Percentiles rank a stretch among this genome's conserved stretches.
Evolutionary conservation across 1,139 yeast genomes (phyloP).

Genomic region (Komagataea norvegica): DNA sequence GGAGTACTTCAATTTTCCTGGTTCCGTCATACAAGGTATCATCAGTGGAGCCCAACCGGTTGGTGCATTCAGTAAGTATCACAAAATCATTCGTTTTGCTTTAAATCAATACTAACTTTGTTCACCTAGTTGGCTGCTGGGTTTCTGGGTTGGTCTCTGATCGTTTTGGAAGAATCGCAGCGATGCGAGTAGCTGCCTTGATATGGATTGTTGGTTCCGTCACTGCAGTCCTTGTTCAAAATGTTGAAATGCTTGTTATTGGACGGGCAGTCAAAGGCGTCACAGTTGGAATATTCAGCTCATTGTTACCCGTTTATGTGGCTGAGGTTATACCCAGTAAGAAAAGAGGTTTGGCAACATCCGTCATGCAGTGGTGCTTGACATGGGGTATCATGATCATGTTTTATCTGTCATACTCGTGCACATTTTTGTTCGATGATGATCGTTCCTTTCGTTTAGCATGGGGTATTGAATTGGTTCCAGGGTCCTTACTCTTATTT

Average conservation of each 20-base stretch:
- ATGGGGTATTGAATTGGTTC: slow-evolving; percentile 64
- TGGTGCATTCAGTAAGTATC: slow-evolving; percentile 32
- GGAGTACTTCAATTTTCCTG: slow-evolving; percentile 41
- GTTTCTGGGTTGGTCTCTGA: slow-evolving; percentile 28
- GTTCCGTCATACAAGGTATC: slow-evolving; percentile 35
- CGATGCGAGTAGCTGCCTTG: slow-evolving; percentile 26
- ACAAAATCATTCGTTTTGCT: slow-evolving; percentile 1
- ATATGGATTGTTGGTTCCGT: slow-evolving; percentile 33
- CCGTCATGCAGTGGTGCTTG: slow-evolving; percentile 62
- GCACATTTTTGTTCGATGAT: slow-evolving; percentile 44
- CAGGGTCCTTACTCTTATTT: slow-evolving; percentile 49
- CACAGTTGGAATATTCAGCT: slow-evolving; percentile 67
- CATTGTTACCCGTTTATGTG: slow-evolving; percentile 68
- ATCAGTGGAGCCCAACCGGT: slow-evolving; percentile 40
- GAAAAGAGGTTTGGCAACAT: slow-evolving; percentile 64
- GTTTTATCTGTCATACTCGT: slow-evolving; percentile 61
- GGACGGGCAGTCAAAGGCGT: slow-evolving; percentile 67
- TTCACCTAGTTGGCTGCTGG: slow-evolving; percentile 29
- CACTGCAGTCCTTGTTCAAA: slow-evolving; percentile 29
- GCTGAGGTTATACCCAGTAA: slow-evolving; percentile 67
- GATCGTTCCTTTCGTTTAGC: slow-evolving; percentile 59
- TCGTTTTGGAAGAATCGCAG: slow-evolving; percentile 27
- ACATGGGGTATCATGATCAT: slow-evolving; percentile 59
- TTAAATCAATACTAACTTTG: slow-evolving; percentile 5
- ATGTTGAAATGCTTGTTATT: slow-evolving; percentile 34